Evolutionary conservation across 257 asterid genomes (phyloP), one percentile per base, ranked within the genome.

Genomic region (Nicotiana benthamiana): DNA sequence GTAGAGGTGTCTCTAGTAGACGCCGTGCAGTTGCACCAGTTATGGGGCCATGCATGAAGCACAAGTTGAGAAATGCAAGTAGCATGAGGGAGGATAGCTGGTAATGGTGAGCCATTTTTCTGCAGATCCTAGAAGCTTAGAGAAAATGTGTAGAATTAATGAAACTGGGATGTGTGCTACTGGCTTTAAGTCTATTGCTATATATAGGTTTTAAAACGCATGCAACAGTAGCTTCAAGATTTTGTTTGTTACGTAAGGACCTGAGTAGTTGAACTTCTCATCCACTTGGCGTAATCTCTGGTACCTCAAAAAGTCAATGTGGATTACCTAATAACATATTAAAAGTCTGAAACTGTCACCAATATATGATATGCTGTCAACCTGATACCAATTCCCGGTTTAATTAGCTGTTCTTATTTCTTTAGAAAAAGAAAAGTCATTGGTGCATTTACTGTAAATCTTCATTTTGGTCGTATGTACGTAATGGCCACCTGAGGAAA

Each of bases 201-300:
- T 22, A 30, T 56, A 18, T 85, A 43, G 68, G 67, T 85, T 68
- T 83, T 83, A 67, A 56, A 56, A 83, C 79, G 46, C 7, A 4
- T 65, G 80, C 36, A 81, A 77, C 72, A 81, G 15, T 43, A 53
- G 34, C n/a, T 82, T 5, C 13, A 18, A 68, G 34, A 30, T 57
- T 18, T 61, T 27, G 46, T 75, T 83, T 77, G 86, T 68, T 83
- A 63, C 34, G 74, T 53, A 83, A 36, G 4, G 36, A 27, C 63
- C 43, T 28, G 30, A 61, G 75, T 83, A 28, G 88, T 63, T 86
- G 82, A 86, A 81, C 86, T 53, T 70, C 86, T 83, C 82, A 86
- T 59, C 87, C 40, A 78, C 6, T 60, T 60, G 12, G 43, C 60
- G 27, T 36, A 12, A 13, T 22, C 28, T 28, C 26, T 56, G 24